Conservation (phyloP, 257 asterid genomes). For the Solanum arcanum region DNA sequence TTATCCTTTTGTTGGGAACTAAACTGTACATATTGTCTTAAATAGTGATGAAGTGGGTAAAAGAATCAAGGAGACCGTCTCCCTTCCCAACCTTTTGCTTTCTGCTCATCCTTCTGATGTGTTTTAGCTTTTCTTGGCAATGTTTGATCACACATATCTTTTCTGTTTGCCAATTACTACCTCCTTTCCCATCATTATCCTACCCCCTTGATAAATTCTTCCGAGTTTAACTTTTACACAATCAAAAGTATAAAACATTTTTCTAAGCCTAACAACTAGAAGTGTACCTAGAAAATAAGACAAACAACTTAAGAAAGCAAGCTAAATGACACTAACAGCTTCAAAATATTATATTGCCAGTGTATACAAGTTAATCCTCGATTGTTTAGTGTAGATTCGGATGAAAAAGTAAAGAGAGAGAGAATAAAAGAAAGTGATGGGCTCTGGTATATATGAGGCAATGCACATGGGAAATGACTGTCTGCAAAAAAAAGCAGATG, state of each 20-base stretch:
- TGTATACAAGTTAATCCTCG: background rate
- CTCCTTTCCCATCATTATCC: background rate
- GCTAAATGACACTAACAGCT: background rate
- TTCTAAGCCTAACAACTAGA: background rate
- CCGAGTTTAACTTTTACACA: background rate
- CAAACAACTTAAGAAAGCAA: background rate
- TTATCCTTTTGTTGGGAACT: background rate
- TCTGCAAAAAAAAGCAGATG: background rate
- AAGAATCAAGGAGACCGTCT: background rate
- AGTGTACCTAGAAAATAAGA: background rate
- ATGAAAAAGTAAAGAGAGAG: background rate
- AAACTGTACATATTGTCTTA: background rate
- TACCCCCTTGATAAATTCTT: background rate
- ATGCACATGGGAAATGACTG: background rate
- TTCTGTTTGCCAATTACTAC: background rate
- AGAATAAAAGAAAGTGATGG: background rate
- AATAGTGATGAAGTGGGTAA: background rate
- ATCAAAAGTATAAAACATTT: background rate
- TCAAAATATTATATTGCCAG: background rate
- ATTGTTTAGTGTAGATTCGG: background rate
- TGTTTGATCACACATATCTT: background rate
- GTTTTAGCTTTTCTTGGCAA: background rate
- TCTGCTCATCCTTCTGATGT: background rate
- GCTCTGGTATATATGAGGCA: background rate
- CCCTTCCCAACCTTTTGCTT: background rate